Conservation (phyloP, 2,329 filamentous ascomycete species). For the Colletotrichum sp. region DNA sequence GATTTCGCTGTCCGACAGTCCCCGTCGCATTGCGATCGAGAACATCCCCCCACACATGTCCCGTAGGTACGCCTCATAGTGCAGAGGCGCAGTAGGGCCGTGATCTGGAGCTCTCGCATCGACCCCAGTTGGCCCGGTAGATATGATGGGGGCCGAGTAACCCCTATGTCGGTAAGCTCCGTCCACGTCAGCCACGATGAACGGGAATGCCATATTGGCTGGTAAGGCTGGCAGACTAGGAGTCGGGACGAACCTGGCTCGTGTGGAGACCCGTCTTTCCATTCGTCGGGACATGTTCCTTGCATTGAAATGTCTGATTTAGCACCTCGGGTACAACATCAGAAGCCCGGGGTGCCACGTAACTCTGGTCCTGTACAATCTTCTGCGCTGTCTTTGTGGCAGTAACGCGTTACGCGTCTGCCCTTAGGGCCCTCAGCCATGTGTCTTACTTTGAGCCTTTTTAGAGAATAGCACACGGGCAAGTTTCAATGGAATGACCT, state of each 20-base stretch:
- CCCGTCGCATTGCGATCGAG: neutral
- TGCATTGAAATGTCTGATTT: neutral
- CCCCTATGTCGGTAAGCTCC: neutral
- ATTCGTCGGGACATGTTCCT: neutral
- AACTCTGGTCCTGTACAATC: neutral
- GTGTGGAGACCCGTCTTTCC: neutral
- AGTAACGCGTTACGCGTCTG: neutral
- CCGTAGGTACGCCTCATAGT: constrained; percentile 5
- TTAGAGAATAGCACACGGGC: neutral
- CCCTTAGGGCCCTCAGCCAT: neutral
- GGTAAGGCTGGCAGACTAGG: neutral
- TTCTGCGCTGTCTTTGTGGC: neutral
- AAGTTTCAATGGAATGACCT: neutral
- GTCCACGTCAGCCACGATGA: neutral
- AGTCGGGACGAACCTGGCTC: neutral
- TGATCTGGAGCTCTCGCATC: neutral
- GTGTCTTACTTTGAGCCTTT: neutral
- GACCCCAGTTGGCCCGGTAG: neutral
- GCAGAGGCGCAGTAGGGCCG: neutral
- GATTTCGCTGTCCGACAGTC: neutral
- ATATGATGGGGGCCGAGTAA: neutral
- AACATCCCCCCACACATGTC: neutral
- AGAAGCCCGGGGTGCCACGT: neutral
- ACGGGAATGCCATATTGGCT: neutral
- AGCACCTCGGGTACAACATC: neutral